These are phyloP conservation scores for Trypanosoma scelopori DNA, from an alignment of 208 protist species.

Conservation along the genomic window DNA sequence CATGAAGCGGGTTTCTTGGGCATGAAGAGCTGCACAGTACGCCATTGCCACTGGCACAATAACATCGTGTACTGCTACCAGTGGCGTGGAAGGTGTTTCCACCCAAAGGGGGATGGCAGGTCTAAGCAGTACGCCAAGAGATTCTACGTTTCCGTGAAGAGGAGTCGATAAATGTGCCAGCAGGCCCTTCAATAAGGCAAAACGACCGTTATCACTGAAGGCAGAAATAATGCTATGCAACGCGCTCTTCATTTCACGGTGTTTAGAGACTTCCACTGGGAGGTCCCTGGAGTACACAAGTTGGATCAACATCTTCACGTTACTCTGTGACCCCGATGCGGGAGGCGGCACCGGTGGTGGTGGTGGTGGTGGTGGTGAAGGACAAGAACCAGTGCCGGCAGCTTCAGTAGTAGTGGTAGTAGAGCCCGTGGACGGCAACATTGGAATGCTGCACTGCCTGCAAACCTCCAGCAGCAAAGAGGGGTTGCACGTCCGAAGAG, in stretches of 20 bases:
- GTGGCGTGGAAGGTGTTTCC: neutral
- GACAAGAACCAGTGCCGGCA: neutral
- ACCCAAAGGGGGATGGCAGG: constrained; percentile 9
- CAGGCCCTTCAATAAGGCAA: constrained; percentile 84
- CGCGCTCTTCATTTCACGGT: constrained; percentile 9
- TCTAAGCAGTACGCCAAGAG: constrained; percentile 47
- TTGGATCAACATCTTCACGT: constrained; percentile 25
- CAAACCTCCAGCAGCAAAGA: constrained; percentile 55
- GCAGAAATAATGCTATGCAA: constrained; percentile 40
- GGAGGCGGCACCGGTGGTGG: neutral
- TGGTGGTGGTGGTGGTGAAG: constrained; percentile 1
- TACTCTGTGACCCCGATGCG: neutral
- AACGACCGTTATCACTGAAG: constrained; percentile 73
- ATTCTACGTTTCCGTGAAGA: constrained; percentile 33
- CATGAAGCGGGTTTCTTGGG: constrained; percentile 88
- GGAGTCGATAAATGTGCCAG: constrained; percentile 77
- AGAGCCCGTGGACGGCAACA: neutral
- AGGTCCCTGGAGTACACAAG: constrained; percentile 27
- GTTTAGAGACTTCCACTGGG: neutral
- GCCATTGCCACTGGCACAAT: constrained; percentile 60
- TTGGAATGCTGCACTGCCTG: constrained; percentile 19
- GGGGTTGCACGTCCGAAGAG: constrained; percentile 51
- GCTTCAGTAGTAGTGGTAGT: neutral
- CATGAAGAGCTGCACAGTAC: constrained; percentile 56
- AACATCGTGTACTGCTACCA: constrained; percentile 47